Percentiles rank a stretch among this genome's conserved stretches.
Evolutionary conservation across 768 basidiomycete genomes (phyloP).

Genomic region (Fomitopsis serialis): DNA sequence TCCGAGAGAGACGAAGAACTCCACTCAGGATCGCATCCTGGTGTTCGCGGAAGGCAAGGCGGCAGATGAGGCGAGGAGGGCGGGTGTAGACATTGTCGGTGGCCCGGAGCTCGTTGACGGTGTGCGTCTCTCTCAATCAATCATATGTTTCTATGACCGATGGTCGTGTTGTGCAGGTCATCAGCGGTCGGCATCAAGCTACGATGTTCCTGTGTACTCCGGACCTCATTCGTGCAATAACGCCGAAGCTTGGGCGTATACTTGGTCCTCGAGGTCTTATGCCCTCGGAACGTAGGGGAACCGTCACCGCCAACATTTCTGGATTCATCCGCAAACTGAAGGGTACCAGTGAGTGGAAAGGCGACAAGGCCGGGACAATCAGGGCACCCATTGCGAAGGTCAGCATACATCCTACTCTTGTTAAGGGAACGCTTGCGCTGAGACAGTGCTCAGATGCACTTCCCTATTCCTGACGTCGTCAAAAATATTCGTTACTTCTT

Average conservation of each 20-base stretch:
- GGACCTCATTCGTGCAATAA: constrained; percentile 70
- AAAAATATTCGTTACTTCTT: constrained; percentile 79
- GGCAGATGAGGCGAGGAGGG: constrained; percentile 77
- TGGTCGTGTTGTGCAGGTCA: constrained; percentile 44
- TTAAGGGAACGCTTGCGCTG: not conserved
- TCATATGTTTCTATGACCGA: not conserved
- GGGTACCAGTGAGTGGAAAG: constrained; percentile 90
- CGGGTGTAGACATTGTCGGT: constrained; percentile 89
- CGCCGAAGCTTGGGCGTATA: constrained; percentile 72
- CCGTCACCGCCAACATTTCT: constrained; percentile 85
- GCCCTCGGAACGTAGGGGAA: constrained; percentile 92
- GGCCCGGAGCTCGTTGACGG: constrained; percentile 86
- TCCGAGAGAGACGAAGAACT: constrained; percentile 73
- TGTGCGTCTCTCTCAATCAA: constrained; percentile 39
- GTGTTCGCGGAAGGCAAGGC: constrained; percentile 87
- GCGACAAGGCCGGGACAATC: constrained; percentile 82
- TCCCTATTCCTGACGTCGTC: constrained; percentile 68
- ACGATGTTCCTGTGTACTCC: constrained; percentile 85
- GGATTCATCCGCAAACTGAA: constrained; percentile 75
- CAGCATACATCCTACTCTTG: constrained; percentile 16
- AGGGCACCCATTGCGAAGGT: constrained; percentile 79
- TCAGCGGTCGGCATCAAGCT: constrained; percentile 67
- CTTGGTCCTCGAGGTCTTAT: constrained; percentile 88
- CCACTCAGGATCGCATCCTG: constrained; percentile 71
- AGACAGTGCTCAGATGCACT: constrained; percentile 50